These are phyloP conservation scores for Penicillium sp. DNA, from an alignment of 2,329 filamentous ascomycete genomes.

Conservation along the genomic window DNA sequence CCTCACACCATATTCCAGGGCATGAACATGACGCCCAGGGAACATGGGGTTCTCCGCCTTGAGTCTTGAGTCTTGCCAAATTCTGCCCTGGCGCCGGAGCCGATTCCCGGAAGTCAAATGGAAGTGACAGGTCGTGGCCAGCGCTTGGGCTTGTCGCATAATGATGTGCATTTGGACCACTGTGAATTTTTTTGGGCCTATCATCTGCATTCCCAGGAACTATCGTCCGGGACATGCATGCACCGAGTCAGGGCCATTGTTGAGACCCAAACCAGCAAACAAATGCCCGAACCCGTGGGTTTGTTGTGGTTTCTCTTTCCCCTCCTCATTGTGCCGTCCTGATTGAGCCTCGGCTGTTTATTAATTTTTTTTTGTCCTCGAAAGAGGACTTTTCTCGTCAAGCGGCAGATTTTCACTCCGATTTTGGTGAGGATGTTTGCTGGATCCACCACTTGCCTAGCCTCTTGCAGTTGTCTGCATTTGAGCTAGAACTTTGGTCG, in stretches of 20 bases:
- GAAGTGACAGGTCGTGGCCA: constrained; percentile 10
- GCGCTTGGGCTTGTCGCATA: constrained; percentile 5
- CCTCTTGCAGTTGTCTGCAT: background rate
- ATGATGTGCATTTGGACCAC: constrained; percentile 8
- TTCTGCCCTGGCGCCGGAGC: constrained; percentile 3
- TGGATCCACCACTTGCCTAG: background rate
- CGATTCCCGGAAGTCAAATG: constrained; percentile 10
- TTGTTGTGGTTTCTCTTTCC: background rate
- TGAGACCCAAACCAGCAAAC: background rate
- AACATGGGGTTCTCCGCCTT: constrained; percentile 3
- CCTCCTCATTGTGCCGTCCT: background rate
- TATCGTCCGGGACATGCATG: background rate
- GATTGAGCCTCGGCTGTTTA: background rate
- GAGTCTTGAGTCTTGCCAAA: background rate
- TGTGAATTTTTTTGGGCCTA: constrained; percentile 5
- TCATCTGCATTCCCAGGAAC: constrained; percentile 5
- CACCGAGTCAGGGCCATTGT: background rate
- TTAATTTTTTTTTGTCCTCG: background rate
- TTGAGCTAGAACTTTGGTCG: background rate
- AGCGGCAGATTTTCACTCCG: background rate
- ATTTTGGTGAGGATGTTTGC: background rate
- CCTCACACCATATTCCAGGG: background rate
- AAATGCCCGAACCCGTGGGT: background rate
- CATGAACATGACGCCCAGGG: background rate
- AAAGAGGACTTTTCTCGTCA: background rate